Conservation (phyloP, 352 stramenopile species). For the Albugo candida region DNA sequence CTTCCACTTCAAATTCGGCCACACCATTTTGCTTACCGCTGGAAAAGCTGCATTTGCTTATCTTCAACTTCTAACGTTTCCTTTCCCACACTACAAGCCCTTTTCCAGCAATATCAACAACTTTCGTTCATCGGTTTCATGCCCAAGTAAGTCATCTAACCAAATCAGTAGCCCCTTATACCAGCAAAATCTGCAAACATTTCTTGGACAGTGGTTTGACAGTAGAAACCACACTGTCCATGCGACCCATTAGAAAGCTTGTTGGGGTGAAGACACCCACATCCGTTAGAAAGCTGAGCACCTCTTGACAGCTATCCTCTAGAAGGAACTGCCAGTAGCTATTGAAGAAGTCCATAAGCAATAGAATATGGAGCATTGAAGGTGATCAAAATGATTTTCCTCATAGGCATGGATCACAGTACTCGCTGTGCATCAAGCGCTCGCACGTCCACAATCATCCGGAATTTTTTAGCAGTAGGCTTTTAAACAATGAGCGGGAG, state of each 20-base stretch:
- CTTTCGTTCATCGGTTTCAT: not conserved
- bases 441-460: too few species aligned
- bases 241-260: conserved; percentile 8
- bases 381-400: too few species aligned
- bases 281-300: conserved; percentile 7
- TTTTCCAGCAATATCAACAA: not conserved
- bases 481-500: too few species aligned
- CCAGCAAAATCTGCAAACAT: not conserved
- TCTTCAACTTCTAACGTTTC: conserved; percentile 1
- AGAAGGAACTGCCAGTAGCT: too few species aligned
- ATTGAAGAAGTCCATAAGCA: too few species aligned
- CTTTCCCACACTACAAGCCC: not conserved
- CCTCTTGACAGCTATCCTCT: too few species aligned
- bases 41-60: not conserved
- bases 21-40: too few species aligned
- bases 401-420: too few species aligned
- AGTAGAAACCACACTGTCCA: conserved; percentile 5
- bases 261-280: conserved; percentile 7
- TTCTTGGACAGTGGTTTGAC: conserved; percentile 1
- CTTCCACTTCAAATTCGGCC: not conserved
- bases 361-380: too few species aligned
- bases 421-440: too few species aligned
- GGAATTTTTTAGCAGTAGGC: too few species aligned
- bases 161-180: not conserved
- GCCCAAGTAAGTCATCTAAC: not conserved